Evolutionary conservation across 2,329 filamentous ascomycete species (phyloP).

Genomic region (Botrytis paeoniae): DNA sequence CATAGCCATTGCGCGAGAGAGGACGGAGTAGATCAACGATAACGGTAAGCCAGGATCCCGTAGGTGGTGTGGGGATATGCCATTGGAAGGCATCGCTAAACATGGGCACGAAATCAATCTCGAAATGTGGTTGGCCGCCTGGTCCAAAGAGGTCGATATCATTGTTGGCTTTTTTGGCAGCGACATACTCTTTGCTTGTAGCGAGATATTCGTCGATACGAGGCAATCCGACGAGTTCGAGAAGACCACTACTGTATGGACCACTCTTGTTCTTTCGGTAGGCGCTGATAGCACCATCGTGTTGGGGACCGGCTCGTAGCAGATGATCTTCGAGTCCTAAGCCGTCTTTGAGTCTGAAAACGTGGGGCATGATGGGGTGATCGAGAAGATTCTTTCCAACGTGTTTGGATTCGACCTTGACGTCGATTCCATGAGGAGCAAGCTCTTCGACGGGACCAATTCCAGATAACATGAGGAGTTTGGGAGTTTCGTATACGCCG

Average conservation of each 20-base stretch:
- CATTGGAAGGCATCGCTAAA: slow-evolving; percentile 47
- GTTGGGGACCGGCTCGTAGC: slow-evolving; percentile 38
- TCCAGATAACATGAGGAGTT: slow-evolving; percentile 39
- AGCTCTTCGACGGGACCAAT: slow-evolving; percentile 32
- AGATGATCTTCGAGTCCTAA: slow-evolving; percentile 41
- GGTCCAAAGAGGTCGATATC: slow-evolving; percentile 53
- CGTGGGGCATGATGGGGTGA: slow-evolving; percentile 38
- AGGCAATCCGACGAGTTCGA: slow-evolving; percentile 54
- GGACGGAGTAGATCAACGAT: slow-evolving; percentile 45
- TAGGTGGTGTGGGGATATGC: slow-evolving; percentile 40
- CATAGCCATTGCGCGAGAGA: slow-evolving; percentile 43
- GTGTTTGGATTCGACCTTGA: slow-evolving; percentile 26
- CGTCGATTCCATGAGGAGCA: slow-evolving; percentile 19
- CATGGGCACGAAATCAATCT: slow-evolving; percentile 58
- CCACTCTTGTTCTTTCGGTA: slow-evolving; percentile 44
- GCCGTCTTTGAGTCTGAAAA: slow-evolving; percentile 44
- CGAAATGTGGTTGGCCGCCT: slow-evolving; percentile 56
- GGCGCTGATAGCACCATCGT: slow-evolving; percentile 41
- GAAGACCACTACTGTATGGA: slow-evolving; percentile 43
- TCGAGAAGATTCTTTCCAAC: slow-evolving; percentile 20
- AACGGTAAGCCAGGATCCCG: slow-evolving; percentile 50
- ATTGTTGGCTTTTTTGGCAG: slow-evolving; percentile 42
- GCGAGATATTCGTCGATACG: slow-evolving; percentile 54
- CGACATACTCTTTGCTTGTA: slow-evolving; percentile 47
- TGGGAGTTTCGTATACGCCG: slow-evolving; percentile 32